Base-by-base conservation (phyloP, 2,329 filamentous ascomycete species). In the Fusarium haematococcum region DNA sequence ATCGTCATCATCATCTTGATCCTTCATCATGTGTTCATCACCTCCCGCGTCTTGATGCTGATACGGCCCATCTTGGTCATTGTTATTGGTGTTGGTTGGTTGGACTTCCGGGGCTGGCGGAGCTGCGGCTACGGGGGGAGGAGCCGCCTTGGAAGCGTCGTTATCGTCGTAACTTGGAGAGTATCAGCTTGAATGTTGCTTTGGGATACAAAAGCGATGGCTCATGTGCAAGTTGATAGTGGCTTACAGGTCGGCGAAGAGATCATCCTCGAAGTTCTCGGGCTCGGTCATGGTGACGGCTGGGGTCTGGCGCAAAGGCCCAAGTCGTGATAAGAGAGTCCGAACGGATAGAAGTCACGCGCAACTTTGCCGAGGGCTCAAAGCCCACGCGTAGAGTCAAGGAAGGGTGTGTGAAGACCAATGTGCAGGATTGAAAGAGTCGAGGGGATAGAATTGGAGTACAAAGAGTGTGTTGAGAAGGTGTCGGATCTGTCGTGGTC, bases 231-330 rank as follows among this genome's bases (percentile, higher is more conserved):
- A 37, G n/a, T 9, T 39, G 11, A 25, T 50, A 11, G 45, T 50
- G 37, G 77, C 94, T 85, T 87, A 98, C 95, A 98, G 90, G 85
- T 98, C 95, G 79, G 95, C 95, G 84, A 98, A 98, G 84, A 98
- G 93, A 88, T 98, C 95, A 80, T 98, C 95, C 78, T 98, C 95
- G 77, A 95, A 92, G 77, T 94, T 94, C 80, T 95, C 94, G 63
- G 89, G 87, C 80, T 97, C 94, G 57, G 94, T 91, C 94, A 96
- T 97, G 78, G 74, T 77, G 69, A 74, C n/a, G 58, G 67, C 63
- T 60, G 52, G 56, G 45, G 25, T 37, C 48, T 60, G 59, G 64
- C 50, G 50, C 50, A 62, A 50, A 64, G 70, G 56, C 33, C 67
- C 59, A 50, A 45, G 64, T 62, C 27, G 52, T 64, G 54, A 71